Percentiles rank a stretch among this genome's conserved stretches.
These are phyloP conservation scores for Teratosphaeria epicoccoides DNA, from an alignment of 2,329 filamentous ascomycete species.

Conservation along the genomic window DNA sequence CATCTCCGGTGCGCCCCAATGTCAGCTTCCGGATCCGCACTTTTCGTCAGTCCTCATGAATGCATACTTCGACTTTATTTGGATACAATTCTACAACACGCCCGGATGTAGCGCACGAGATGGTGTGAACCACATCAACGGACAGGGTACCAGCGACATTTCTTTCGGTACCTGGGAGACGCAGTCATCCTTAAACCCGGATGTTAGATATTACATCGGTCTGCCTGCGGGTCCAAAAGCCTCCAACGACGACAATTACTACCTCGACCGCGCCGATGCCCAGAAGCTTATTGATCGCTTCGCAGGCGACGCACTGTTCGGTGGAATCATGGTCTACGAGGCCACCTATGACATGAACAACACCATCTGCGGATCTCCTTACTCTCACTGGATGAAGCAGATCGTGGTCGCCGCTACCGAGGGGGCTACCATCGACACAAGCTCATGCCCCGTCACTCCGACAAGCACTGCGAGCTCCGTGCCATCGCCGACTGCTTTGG, in stretches of 20 bases:
- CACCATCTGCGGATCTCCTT: slow-evolving; percentile 33
- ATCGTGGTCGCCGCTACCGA: slow-evolving; percentile 24
- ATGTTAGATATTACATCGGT: slow-evolving; percentile 45
- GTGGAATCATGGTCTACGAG: slow-evolving; percentile 52
- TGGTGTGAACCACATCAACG: slow-evolving; percentile 28
- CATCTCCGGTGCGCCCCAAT: slow-evolving; percentile 41
- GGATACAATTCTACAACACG: slow-evolving; percentile 38
- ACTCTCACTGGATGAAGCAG: slow-evolving; percentile 39
- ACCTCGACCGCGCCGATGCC: slow-evolving; percentile 39
- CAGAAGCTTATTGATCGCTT: slow-evolving; percentile 35
- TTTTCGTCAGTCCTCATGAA: slow-evolving; percentile 28
- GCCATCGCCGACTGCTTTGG: background rate
- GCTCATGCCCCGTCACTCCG: background rate
- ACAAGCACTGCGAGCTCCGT: slow-evolving; percentile 1
- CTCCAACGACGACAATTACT: slow-evolving; percentile 27
- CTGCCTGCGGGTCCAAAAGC: slow-evolving; percentile 28
- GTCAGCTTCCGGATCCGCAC: slow-evolving; percentile 36
- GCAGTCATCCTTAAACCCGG: slow-evolving; percentile 25
- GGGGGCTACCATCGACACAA: slow-evolving; percentile 10
- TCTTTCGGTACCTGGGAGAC: slow-evolving; percentile 5
- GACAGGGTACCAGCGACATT: slow-evolving; percentile 17
- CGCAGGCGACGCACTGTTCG: slow-evolving; percentile 36
- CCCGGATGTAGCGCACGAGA: slow-evolving; percentile 38
- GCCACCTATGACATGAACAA: slow-evolving; percentile 41
- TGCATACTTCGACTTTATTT: slow-evolving; percentile 36